Base-by-base conservation (phyloP, 75 land plant species). In the Pinus albicaulis region DNA sequence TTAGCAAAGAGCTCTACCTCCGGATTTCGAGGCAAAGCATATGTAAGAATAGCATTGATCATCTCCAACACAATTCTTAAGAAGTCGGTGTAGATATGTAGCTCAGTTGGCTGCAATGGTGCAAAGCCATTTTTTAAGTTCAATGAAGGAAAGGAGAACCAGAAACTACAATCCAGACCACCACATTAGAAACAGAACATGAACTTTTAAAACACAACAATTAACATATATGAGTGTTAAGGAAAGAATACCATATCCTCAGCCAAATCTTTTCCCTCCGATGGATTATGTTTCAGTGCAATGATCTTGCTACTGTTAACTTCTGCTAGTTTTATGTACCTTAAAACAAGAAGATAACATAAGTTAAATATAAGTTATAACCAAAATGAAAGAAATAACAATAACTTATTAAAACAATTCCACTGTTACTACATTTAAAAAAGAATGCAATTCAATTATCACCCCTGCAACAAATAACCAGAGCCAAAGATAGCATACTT, bases 21-120 rank as follows among this genome's bases (percentile, higher is more conserved):
- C 63, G 98, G 98, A 86, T 94, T 94, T 12, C 91, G 74, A 7
- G 98, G 95, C 73, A 94, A 74, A 16, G 98, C 98, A 85, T 92
- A 90, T 34, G 93, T 86, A 73, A 94, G 83, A 28, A 94, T 92
- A 31, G 95, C 87, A 81, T 92, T 94, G 62, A 94, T 72, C 38
- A 94, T 90, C 86, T 94, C 98, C 72, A 94, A 84, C 44, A 92
- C 98, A 78, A 92, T 86, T 57, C 95, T 81, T 63, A 94, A 80
- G 76, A 94, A 94, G 59, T 94, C 98, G 0, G 91, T 90, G 61
- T 92, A 94, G 13, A 94, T 83, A 71, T 90, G 92, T 59, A 90
- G 77, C 71, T 94, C 98, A 20, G 93, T 78, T 81, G 95, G 91
- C 98, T 92, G 88, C 78, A 85, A 76, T 23, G 63, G 60, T 66